phyloP scores from a whole-genome alignment of 805 yeast genomes.

The Tetrapisispora nanseiensis region DNA sequence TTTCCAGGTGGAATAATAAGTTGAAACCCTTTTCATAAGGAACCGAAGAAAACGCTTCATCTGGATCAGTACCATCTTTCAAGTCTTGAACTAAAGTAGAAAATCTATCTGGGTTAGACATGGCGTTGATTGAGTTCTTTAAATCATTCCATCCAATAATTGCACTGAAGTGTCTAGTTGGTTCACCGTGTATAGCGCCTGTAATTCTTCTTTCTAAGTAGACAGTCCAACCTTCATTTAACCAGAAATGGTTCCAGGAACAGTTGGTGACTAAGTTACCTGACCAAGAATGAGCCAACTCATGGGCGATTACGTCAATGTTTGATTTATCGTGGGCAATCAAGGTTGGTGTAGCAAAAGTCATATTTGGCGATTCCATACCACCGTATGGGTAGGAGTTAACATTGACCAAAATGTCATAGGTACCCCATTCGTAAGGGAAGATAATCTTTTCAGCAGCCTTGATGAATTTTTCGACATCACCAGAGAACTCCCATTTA shows the following conservation, averaged over 20 bases:
- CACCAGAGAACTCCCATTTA: constrained; percentile 69
- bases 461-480: constrained; percentile 68
- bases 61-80: constrained; percentile 67
- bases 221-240: constrained; percentile 95
- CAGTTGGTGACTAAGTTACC: constrained; percentile 86
- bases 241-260: constrained; percentile 91
- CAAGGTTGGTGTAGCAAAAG: constrained; percentile 84
- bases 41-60: constrained; percentile 77
- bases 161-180: constrained; percentile 68
- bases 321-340: constrained; percentile 77
- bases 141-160: constrained; percentile 85
- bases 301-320: constrained; percentile 87
- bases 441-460: constrained; percentile 66
- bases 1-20: constrained; percentile 66
- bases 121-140: constrained; percentile 52
- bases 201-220: constrained; percentile 78
- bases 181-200: constrained; percentile 70
- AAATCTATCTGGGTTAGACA: constrained; percentile 48
- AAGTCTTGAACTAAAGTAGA: constrained; percentile 62
- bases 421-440: constrained; percentile 76
- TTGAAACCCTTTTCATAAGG: constrained; percentile 90
- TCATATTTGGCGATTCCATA: constrained; percentile 88
- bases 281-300: constrained; percentile 86
- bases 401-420: constrained; percentile 73
- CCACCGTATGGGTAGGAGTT: constrained; percentile 81